Percentiles rank a stretch among this genome's conserved stretches.
These are phyloP conservation scores for Volvox africanus DNA, from an alignment of 139 green algal species.

Conservation along the genomic window DNA sequence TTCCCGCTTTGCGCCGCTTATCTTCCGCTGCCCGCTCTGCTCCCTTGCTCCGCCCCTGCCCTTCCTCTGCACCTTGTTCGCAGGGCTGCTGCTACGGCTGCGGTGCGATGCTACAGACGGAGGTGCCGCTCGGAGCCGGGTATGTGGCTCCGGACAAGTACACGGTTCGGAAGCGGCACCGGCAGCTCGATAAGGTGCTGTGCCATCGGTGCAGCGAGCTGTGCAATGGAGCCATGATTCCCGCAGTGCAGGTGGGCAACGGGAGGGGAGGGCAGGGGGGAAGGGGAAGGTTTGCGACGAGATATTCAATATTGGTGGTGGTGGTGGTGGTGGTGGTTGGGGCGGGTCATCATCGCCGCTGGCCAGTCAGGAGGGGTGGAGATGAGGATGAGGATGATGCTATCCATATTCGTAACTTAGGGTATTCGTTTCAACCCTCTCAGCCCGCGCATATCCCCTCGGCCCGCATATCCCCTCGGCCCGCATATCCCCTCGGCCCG, in stretches of 20 bases:
- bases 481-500: too few relatives aligned
- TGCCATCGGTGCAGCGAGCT: conserved; percentile 85
- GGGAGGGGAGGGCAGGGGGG: too few relatives aligned
- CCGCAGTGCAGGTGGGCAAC: conserved; percentile 69
- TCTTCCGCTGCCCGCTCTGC: neutral
- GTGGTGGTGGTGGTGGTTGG: too few relatives aligned
- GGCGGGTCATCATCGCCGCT: too few relatives aligned
- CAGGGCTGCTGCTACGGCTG: conserved; percentile 89
- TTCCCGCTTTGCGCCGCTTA: neutral
- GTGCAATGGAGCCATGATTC: conserved; percentile 88
- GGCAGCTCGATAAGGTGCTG: conserved; percentile 81
- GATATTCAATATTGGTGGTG: too few relatives aligned
- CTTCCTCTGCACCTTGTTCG: neutral
- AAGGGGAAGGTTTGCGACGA: too few relatives aligned
- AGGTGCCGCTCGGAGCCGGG: conserved; percentile 61
- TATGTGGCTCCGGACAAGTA: conserved; percentile 80
- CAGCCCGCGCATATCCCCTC: too few relatives aligned
- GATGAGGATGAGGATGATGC: too few relatives aligned
- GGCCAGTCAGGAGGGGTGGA: too few relatives aligned
- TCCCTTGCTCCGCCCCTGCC: neutral
- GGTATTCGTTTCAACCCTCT: too few relatives aligned
- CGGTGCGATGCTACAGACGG: conserved; percentile 76
- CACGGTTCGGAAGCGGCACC: conserved; percentile 56
- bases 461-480: too few relatives aligned
- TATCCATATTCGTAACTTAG: too few relatives aligned